A percentile compares a stretch with the other conserved stretches of the same genome.
phyloP scores from a whole-genome alignment of 129 eudicot genomes.

The Flaveria brownii region DNA sequence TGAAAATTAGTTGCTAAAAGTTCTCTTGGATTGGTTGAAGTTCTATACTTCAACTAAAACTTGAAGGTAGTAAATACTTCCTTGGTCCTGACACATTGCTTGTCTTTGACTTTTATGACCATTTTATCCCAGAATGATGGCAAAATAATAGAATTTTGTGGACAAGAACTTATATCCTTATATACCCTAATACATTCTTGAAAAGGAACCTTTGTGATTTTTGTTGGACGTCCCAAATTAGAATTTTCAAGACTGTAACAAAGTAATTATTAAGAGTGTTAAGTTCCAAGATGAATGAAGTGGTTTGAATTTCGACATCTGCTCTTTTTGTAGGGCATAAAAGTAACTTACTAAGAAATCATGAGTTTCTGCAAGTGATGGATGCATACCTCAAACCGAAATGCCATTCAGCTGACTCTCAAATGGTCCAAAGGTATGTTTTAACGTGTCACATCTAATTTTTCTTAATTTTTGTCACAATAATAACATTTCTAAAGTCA shows the following conservation, averaged over 20 bases:
- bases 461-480: neutral
- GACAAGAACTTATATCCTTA: neutral
- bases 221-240: neutral
- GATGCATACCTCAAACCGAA: conserved; percentile 82
- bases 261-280: neutral
- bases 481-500: neutral
- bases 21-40: neutral
- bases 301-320: conserved; percentile 21
- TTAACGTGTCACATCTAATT: too few species aligned
- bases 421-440: conserved; percentile 60
- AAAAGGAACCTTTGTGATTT: neutral
- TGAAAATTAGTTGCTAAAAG: neutral
- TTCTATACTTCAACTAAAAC: neutral
- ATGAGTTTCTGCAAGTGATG: conserved; percentile 60
- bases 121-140: neutral
- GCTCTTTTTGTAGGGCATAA: conserved; percentile 42
- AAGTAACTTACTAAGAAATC: conserved; percentile 27
- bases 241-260: neutral
- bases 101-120: neutral
- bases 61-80: conserved; percentile 3
- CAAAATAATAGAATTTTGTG: neutral
- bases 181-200: too few species aligned
- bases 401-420: conserved; percentile 89
- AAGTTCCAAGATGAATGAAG: neutral
- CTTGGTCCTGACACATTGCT: neutral